Base-by-base conservation (phyloP, 495 filamentous ascomycete genomes). In the Xylaria bambusicola region DNA sequence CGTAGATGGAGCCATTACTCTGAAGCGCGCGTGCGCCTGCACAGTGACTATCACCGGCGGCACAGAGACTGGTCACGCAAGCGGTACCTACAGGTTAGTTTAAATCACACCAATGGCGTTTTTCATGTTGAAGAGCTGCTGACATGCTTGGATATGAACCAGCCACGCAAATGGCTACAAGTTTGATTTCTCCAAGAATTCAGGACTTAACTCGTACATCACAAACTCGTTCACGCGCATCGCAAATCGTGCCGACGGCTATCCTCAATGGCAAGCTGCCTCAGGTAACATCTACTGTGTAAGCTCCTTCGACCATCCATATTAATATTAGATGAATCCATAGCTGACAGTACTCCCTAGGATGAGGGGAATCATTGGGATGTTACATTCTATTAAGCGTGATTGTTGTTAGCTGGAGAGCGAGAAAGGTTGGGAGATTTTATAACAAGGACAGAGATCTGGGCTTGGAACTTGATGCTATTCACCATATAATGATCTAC, bases 311-410 rank as follows among this genome's bases (percentile, higher is more conserved):
- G 33, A 21, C 4, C 24, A 10, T 52, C n/a, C 9, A 9, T 9
- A 31, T 54, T 44, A 21, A 44, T n/a, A 6, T 54, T 3, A 13
- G 38, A n/a, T 15, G 26, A 15, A 27, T 26, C 5, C 7, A 53
- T 6, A 15, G 15, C 47, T 49, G 26, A 49, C 27, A 15, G 2
- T 35, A 46, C 15, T 45, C 26, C 1, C 24, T 44, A 64, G 57
- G 53, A 64, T 29, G 62, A 64, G 27, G 62, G 62, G 12, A 64
- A 57, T 21, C 62, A 64, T 23, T 64, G 62, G 56, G 62, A 61
- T 17, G 56, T 61, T 7, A 63, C 61, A 40, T 63, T 44, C 35
- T 63, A 48, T 50, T 56, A 47, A 42, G 31, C 36, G 9, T 9
- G 41, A 33, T 46, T n/a, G n/a, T n/a, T n/a, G n/a, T n/a, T n/a